phyloP scores from a whole-genome alignment of 257 asterid species.

The Leptodermis oblonga region DNA sequence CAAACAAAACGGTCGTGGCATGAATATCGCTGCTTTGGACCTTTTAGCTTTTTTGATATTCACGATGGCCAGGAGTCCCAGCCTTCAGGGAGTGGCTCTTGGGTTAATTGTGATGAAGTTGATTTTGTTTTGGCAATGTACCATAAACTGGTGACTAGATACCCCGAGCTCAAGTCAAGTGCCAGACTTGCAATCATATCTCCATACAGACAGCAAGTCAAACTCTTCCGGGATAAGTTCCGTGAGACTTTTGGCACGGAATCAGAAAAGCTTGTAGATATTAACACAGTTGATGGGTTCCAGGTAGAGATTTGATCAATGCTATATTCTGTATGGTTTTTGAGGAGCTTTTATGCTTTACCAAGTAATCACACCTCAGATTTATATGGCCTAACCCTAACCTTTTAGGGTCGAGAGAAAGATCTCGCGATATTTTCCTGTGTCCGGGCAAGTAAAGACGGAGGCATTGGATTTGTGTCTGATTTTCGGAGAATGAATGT shows the following conservation, averaged over 20 bases:
- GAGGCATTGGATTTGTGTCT: conserved; percentile 80
- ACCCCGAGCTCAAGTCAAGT: conserved; percentile 86
- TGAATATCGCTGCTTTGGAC: conserved; percentile 77
- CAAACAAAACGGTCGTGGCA: conserved; percentile 86
- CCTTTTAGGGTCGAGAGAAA: conserved; percentile 86
- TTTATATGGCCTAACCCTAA: background rate
- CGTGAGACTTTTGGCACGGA: conserved; percentile 63
- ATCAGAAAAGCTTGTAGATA: conserved; percentile 73
- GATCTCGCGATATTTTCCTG: conserved; percentile 95
- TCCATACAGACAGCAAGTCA: conserved; percentile 81
- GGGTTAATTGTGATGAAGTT: conserved; percentile 82
- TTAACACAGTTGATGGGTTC: conserved; percentile 95
- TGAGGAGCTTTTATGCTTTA: background rate
- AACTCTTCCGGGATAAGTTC: conserved; percentile 66
- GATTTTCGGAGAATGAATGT: conserved; percentile 98
- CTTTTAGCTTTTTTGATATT: conserved; percentile 89
- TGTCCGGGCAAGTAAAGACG: conserved; percentile 69
- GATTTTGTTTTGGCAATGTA: conserved; percentile 77
- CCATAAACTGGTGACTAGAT: conserved; percentile 58
- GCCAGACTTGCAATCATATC: conserved; percentile 86
- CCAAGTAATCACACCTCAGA: background rate
- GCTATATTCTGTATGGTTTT: background rate
- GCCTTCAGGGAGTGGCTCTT: conserved; percentile 77
- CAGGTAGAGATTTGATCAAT: conserved; percentile 44
- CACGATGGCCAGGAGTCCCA: conserved; percentile 78